Base-by-base conservation (phyloP, 495 filamentous ascomycete genomes). In the Penicillium riverlandense region DNA sequence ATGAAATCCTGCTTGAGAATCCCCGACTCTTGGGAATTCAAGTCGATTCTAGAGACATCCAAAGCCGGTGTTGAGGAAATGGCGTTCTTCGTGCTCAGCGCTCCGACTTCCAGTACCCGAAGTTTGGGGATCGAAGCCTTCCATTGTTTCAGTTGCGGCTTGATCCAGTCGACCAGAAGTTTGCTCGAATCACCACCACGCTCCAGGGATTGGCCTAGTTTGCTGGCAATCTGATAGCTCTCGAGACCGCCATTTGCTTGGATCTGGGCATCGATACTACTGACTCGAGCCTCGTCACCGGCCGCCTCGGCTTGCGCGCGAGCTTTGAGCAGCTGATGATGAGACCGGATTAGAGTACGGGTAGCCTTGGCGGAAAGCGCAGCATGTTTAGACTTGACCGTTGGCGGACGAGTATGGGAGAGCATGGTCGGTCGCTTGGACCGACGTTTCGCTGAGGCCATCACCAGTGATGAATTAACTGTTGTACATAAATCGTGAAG, bases 1-100 rank as follows among this genome's bases (percentile, higher is more conserved):
- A 99, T 97, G 54, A 99, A 97, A 63, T 99, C 88, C 57, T 97
- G 90, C 58, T 88, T 74, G 47, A 78, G 53, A 47, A 99, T 97
- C 2, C 79, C 81, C 0, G 82, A 72, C 41, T 82, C 80, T 50
- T 91, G 88, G 40, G 88, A 89, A 65, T 90, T 83, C 35, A 99
- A 69, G 64, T 99, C 92, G 59, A 99, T 97, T 41, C 90, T 75
- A 42, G 82, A 81, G 35, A 96, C 78, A 37, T 85, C 75, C 56
- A 96, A 84, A 35, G 75, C 48, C 2, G 64, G 62, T 37, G 82
- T 84, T 53, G 74, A 77, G 0, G 90, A 88, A 59, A 89, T 94
- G 7, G 80, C 84, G 61, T 97, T 99, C 36, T 81, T 74, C 6
- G 80, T 83, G 50, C 86, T 90, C 38, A 99, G 74, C 9, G 89